These are phyloP conservation scores for Lasiosphaeria hispida DNA, from an alignment of 495 filamentous ascomycete species.

Conservation along the genomic window DNA sequence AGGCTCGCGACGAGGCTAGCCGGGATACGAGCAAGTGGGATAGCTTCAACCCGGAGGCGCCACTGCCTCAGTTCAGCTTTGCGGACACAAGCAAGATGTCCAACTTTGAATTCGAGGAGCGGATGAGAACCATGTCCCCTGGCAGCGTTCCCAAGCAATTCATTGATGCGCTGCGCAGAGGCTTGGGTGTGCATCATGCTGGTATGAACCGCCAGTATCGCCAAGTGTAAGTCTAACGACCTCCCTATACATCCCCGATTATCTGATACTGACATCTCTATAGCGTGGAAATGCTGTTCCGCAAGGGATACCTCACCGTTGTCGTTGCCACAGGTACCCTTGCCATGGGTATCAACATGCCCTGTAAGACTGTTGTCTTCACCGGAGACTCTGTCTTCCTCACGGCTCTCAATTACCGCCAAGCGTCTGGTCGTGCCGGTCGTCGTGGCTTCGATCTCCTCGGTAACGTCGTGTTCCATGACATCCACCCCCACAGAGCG, in stretches of 20 bases:
- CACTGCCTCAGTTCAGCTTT: conserved; percentile 61
- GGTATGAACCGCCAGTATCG: conserved; percentile 77
- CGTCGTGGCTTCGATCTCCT: conserved; percentile 77
- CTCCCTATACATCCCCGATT: too few species aligned
- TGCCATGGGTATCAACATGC: conserved; percentile 80
- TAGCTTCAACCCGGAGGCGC: conserved; percentile 62
- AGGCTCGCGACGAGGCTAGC: conserved; percentile 23
- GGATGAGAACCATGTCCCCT: conserved; percentile 42
- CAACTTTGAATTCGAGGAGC: conserved; percentile 50
- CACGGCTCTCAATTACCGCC: conserved; percentile 71
- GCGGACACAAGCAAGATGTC: conserved; percentile 56
- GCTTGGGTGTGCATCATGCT: conserved; percentile 73
- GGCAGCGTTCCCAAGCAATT: conserved; percentile 48
- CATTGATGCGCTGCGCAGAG: conserved; percentile 56
- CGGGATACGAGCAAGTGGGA: conserved; percentile 54
- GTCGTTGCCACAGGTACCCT: conserved; percentile 76
- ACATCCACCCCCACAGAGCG: conserved; percentile 52
- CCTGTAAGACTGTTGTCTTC: conserved; percentile 78
- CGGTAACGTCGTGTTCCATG: conserved; percentile 77
- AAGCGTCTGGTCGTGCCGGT: conserved; percentile 73
- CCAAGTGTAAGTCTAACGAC: conserved; percentile 39
- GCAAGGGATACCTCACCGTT: conserved; percentile 68
- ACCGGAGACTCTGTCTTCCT: conserved; percentile 67
- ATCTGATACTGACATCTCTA: conserved; percentile 23
- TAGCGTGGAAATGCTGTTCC: conserved; percentile 67